Conservation (phyloP, 768 basidiomycete genomes). For the Amanita jacksonii region DNA sequence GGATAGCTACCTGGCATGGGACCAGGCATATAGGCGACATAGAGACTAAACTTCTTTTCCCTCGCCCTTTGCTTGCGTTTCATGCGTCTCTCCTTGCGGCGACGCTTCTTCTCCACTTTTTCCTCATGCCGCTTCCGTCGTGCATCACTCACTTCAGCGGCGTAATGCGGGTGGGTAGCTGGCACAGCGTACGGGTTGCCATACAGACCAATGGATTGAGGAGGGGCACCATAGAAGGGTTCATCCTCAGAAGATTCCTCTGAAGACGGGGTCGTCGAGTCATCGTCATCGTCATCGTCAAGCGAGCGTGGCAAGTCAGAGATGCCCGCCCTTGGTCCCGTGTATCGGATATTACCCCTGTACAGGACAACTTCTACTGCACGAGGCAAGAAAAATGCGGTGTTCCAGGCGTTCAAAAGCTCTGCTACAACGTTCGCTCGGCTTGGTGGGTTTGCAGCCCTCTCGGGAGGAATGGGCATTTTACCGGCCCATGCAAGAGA, state of each 20-base stretch:
- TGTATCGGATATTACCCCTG: conserved; percentile 68
- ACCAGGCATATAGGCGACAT: conserved; percentile 35
- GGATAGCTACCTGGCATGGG: conserved; percentile 17
- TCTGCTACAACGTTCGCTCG: conserved; percentile 56
- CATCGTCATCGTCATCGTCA: conserved; percentile 32
- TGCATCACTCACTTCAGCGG: conserved; percentile 24
- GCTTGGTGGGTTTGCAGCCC: conserved; percentile 40
- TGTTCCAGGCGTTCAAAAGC: conserved; percentile 74
- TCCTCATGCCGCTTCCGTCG: conserved; percentile 44
- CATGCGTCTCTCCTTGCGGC: conserved; percentile 55
- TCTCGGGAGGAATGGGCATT: conserved; percentile 51
- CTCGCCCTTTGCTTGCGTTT: conserved; percentile 48
- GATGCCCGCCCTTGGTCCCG: conserved; percentile 48
- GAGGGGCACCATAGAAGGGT: not conserved
- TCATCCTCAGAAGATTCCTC: conserved; percentile 29
- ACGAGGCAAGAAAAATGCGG: conserved; percentile 62
- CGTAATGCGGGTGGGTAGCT: not conserved
- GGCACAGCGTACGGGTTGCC: conserved; percentile 6
- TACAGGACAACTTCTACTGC: conserved; percentile 76
- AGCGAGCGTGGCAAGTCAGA: conserved; percentile 47
- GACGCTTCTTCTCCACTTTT: conserved; percentile 51
- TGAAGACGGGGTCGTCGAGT: conserved; percentile 26
- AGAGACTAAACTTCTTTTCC: conserved; percentile 56
- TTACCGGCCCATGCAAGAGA: conserved; percentile 69
- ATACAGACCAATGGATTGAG: conserved; percentile 1